Evolutionary conservation across 2,329 filamentous ascomycete genomes (phyloP), one percentile per base, ranked within the genome.

Genomic region (Penicillium sp.): DNA sequence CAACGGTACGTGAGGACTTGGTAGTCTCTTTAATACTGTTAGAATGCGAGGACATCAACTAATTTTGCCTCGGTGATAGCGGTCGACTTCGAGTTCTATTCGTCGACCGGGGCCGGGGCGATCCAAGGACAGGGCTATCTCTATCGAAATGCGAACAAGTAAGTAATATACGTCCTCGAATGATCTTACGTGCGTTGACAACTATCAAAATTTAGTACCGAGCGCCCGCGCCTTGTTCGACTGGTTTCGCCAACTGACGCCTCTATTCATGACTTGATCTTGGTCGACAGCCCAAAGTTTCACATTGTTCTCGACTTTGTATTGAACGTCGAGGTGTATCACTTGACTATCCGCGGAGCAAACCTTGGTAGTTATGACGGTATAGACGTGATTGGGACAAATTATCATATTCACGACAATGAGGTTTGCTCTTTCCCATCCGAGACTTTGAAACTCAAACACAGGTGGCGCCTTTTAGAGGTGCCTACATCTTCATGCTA

Each of bases 361-460:
- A 71, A 76, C 44, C 57, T 76, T 9, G 75, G 75, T 31, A 73
- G 73, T 11, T 75, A 71, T 33, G 74, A 77, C 65, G 74, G 74
- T 0, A 73, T 77, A 36, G 75, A 77, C 58, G 66, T 69, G 2
- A 69, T 73, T 27, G 71, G 72, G n/a, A 72, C 65, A 0, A 77
- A 77, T 54, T 75, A 71, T 50, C 74, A 71, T 51, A 63, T 77
- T 27, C 75, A 77, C 43, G 72, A 77, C 50, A 73, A 71, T 31
- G 73, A 75, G 61, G 64, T 64, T 56, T 49, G 39, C 31, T 5
- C 1, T 19, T 5, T 14, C 19, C 33, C 16, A 16, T 16, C 22
- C 16, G 7, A 3, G 4, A 10, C 22, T 16, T 24, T 22, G 6
- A 7, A 11, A 24, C 13, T 24, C 19, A 24, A 24, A 31, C 7